Base-by-base conservation (phyloP, 2,329 filamentous ascomycete species). In the Leptographium flavum region DNA sequence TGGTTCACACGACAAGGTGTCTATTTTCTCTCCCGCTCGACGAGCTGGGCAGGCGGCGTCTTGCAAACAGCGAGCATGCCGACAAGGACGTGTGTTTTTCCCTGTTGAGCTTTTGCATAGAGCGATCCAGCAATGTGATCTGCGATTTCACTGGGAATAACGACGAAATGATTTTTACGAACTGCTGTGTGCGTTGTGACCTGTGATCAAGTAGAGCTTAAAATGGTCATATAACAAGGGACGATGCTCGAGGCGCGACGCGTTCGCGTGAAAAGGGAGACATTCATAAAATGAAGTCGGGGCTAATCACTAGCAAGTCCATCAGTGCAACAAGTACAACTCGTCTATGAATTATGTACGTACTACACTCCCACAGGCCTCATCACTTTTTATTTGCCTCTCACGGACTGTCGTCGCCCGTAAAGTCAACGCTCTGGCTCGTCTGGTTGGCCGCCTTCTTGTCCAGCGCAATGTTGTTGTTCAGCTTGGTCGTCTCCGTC, bases 401-500 rank as follows among this genome's bases (percentile, higher is more conserved):
- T 5, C 37, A 27, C 23, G 31, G 21, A 21, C 11, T 22, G 15
- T 36, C 31, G 21, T 36, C 32, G 14, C 56, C 60, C 43, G 54
- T 42, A 50, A 67, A 67, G 43, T 60, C 49, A 19, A 68, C 57
- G 40, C 57, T 55, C 51, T 59, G 53, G 51, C 62, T 64, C 28
- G 56, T 47, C 49, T 62, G 46, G 31, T 63, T 63, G 13, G 60
- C 59, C 3, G 54, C 51, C 23, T 53, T 54, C 43, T 57, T 47
- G 55, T 68, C 64, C 4, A 50, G 51, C 10, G 61, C 58, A 43
- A 76, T 63, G 56, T 76, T 76, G 48, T 62, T 74, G 50, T 68
- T 59, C 45, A 76, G 61, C 63, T 76, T 76, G 43, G 54, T 69
- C 52, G 62, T 57, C 60, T 76, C 66, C 10, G 58, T 56, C 14